These are phyloP conservation scores for Botrytis galanthina DNA, from an alignment of 2,329 filamentous ascomycete species.

Conservation along the genomic window DNA sequence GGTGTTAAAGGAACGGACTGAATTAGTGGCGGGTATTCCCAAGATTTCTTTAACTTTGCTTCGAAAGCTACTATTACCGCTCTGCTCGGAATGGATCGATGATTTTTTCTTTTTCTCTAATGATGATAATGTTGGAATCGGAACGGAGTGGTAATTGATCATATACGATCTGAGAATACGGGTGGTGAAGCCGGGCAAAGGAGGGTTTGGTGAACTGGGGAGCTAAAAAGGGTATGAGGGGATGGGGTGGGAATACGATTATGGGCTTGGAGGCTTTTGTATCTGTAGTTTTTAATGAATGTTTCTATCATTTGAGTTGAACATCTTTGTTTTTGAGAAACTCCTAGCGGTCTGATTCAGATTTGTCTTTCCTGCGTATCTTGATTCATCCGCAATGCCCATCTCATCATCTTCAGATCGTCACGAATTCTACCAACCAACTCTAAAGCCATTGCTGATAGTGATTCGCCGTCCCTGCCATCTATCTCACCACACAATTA, in stretches of 20 bases:
- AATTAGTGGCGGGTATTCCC: constrained; percentile 33
- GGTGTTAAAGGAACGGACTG: background rate
- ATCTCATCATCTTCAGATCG: background rate
- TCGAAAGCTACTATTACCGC: constrained; percentile 1
- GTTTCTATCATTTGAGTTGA: background rate
- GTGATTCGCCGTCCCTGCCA: background rate
- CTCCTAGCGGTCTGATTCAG: background rate
- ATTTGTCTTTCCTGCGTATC: background rate
- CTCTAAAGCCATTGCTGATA: background rate
- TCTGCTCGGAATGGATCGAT: constrained; percentile 6
- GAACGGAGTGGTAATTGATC: constrained; percentile 20
- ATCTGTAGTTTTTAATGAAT: constrained; percentile 11
- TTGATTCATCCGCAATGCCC: background rate
- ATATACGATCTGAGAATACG: constrained; percentile 11
- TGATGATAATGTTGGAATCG: constrained; percentile 11
- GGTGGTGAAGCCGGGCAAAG: background rate
- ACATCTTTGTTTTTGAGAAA: background rate
- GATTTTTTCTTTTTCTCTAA: background rate
- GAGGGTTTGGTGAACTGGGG: background rate
- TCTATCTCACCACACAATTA: background rate
- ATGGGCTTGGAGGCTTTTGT: background rate
- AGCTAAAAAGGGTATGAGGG: background rate
- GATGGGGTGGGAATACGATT: background rate
- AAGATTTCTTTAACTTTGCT: constrained; percentile 28
- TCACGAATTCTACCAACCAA: background rate